Evolutionary conservation across 176 grass and related monocot genomes (phyloP).

Genomic region (Paspalum notatum): DNA sequence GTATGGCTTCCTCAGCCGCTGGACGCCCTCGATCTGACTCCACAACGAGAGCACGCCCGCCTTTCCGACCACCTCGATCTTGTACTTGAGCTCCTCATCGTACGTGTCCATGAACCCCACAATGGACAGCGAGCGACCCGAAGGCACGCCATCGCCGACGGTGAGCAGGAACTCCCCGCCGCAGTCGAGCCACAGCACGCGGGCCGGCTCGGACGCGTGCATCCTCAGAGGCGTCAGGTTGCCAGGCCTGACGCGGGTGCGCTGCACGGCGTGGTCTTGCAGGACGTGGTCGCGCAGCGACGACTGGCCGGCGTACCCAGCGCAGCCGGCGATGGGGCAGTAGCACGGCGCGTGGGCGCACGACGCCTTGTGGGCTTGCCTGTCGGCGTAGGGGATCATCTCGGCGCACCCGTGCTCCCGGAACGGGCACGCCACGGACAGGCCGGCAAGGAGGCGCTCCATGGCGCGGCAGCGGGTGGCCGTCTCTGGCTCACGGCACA

Average conservation of each 20-base stretch:
- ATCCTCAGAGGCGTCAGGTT: not conserved
- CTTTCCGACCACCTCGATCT: constrained; percentile 9
- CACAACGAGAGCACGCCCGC: constrained; percentile 7
- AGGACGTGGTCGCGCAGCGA: not conserved
- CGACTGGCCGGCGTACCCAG: not conserved
- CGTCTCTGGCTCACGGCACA: constrained; percentile 27
- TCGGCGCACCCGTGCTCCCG: not conserved
- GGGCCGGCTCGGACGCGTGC: not conserved
- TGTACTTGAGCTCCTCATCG: not conserved
- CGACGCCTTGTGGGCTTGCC: not conserved
- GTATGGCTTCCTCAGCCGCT: not conserved
- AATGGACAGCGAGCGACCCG: not conserved
- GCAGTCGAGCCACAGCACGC: not conserved
- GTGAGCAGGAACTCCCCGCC: constrained; percentile 4
- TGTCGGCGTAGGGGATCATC: not conserved
- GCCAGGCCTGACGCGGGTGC: not conserved
- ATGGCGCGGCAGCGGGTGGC: constrained; percentile 30
- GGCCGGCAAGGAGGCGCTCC: constrained; percentile 20
- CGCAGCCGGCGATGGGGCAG: constrained; percentile 23
- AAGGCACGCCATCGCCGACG: not conserved
- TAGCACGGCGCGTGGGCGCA: not conserved
- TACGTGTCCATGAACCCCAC: not conserved
- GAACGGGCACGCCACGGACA: constrained; percentile 12
- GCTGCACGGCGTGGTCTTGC: not conserved
- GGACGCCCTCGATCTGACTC: not conserved